Base-by-base conservation (phyloP, 441 rosid species). In the Melastoma candidum region DNA sequence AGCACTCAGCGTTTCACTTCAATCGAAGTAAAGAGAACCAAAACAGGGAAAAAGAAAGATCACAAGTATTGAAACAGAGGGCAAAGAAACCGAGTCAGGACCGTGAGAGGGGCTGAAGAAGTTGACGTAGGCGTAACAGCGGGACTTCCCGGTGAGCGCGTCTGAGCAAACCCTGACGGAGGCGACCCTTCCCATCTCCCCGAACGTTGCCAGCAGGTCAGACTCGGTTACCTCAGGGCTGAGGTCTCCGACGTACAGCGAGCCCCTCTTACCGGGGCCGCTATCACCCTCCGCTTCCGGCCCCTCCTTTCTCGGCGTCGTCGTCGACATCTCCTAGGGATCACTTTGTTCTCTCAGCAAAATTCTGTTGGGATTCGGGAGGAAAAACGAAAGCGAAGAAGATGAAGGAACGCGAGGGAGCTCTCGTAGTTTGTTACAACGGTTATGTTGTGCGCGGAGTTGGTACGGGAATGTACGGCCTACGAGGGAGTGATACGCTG, bases 221-320 rank as follows among this genome's bases (percentile, higher is more conserved):
- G 11, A 7, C 61, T 69, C 73, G 4, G 68, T 68, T n/a, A 71
- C 73, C n/a, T 54, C 66, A 0, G 76, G 70, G 69, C 68, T 64
- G 53, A 80, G 71, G 54, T 77, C 83, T 26, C 86, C 83, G 11
- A 77, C 83, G 69, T 81, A 77, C 4, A 77, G 66, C 2, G 83
- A 71, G 12, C 57, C 44, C 32, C 12, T 7, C 7, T 13, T n/a
- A 27, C 47, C 29, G 32, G 6, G 56, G 13, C 22, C 55, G 43
- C 2, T 39, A 26, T 14, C 24, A 12, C 46, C 4, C 24, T 58
- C 41, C 44, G 9, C 22, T n/a, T 27, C 32, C 48, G 49, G 69
- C 13, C 45, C 43, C n/a, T 25, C 13, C 29, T 54, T 52, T 26
- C 12, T 26, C 26, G 7, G 46, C 12, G 45, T 29, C 36, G 36